Evolutionary conservation across 2,329 filamentous ascomycete species (phyloP).

Genomic region (Allantophomopsis lycopodina): DNA sequence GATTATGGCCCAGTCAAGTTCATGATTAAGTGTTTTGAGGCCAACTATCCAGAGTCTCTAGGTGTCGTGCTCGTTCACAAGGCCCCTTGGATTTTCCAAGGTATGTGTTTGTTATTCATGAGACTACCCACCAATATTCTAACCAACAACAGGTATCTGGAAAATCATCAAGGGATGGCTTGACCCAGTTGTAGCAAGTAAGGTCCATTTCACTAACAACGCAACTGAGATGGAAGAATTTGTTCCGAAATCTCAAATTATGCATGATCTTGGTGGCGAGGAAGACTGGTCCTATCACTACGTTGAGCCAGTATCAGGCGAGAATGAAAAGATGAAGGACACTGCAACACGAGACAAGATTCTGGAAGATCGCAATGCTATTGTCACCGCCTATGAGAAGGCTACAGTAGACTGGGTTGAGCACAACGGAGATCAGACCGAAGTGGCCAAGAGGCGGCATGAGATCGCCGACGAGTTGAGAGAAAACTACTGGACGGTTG

Average conservation of each 20-base stretch:
- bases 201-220: conserved; percentile 86
- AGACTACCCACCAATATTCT: conserved; percentile 2
- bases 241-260: conserved; percentile 56
- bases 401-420: conserved; percentile 66
- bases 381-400: conserved; percentile 64
- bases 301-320: conserved; percentile 57
- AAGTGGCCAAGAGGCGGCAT: conserved; percentile 43
- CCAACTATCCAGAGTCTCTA: conserved; percentile 90
- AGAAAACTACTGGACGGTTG: conserved; percentile 76
- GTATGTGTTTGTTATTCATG: conserved; percentile 26
- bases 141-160: conserved; percentile 59
- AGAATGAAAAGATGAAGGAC: conserved; percentile 66
- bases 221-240: conserved; percentile 66
- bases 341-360: conserved; percentile 47
- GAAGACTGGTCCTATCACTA: conserved; percentile 80
- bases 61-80: conserved; percentile 89
- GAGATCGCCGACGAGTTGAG: conserved; percentile 48
- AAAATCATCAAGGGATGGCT: conserved; percentile 92
- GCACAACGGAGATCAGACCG: conserved; percentile 19
- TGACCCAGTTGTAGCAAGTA: conserved; percentile 87
- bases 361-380: conserved; percentile 42
- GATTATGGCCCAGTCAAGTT: conserved; percentile 96
- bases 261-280: conserved; percentile 73
- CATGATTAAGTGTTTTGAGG: conserved; percentile 99
- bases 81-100: conserved; percentile 92